Base-by-base conservation (phyloP, 2,329 filamentous ascomycete species). In the Lasiodiplodia citricola region DNA sequence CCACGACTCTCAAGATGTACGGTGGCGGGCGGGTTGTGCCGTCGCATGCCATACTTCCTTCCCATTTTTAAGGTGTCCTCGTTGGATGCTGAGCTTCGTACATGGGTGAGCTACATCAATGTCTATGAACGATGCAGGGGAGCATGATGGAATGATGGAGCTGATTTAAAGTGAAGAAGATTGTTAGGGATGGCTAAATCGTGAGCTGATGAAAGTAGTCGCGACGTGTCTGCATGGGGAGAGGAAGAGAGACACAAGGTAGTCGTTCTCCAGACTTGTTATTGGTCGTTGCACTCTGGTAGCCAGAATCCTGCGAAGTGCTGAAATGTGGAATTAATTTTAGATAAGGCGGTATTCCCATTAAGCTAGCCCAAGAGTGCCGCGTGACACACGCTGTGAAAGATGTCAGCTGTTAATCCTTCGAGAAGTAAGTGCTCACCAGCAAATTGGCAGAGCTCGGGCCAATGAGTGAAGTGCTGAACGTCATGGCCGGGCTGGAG, bases 1-100 rank as follows among this genome's bases (percentile, higher is more conserved):
- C 47, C 47, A 18, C 14, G 51, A 28, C 51, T 54, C 51, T 54
- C 51, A 54, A 54, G 51, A 54, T 54, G 51, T 54, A 54, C 14
- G 51, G 11, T 23, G 21, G 25, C 6, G 51, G 14, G 23, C 13
- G 23, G 23, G 51, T 11, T 28, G n/a, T 18, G 21, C 25, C n/a
- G n/a, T 8, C 44, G 41, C 18, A 47, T 47, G 3, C 44, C 41
- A 3, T 16, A 21, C 41, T n/a, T 21, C 18, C 44, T 47, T 11
- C 3, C 8, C 18, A 18, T 8, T 11, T 47, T 3, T n/a, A 7
- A 47, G 44, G 18, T 10, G 18, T 21, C 18, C 44, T 8, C 7
- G 6, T 47, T 21, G 2, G n/a, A 47, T 10, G 18, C n/a, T 21
- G 44, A 47, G n/a, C 3, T 35, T 11, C 18, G 7, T 47, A 18